Evolutionary conservation across 805 yeast genomes (phyloP).

Genomic region (Pichia phayaonensis): DNA sequence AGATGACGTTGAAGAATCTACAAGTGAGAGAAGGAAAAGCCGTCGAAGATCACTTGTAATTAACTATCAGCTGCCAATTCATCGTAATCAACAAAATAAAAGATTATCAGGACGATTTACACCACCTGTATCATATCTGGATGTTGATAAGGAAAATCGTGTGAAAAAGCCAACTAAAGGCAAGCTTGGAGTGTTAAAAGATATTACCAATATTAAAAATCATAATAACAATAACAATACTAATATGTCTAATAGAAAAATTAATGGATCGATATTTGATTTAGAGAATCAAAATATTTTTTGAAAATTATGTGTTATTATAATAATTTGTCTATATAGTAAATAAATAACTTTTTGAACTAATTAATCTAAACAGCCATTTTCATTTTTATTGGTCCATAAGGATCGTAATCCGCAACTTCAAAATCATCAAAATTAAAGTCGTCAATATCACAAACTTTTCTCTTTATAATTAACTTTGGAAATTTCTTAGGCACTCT

Average conservation of each 20-base stretch:
- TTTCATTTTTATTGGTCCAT: constrained; percentile 82
- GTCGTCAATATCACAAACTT: constrained; percentile 71
- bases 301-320: neutral
- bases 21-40: constrained; percentile 12
- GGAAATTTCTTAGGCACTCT: constrained; percentile 82
- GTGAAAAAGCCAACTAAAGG: neutral
- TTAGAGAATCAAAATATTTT: constrained; percentile 6
- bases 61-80: constrained; percentile 60
- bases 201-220: constrained; percentile 6
- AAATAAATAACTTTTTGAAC: neutral
- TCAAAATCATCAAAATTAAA: constrained; percentile 85
- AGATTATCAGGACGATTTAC: constrained; percentile 42
- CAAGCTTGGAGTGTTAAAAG: neutral
- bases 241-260: neutral
- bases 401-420: constrained; percentile 71
- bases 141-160: constrained; percentile 13
- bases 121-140: constrained; percentile 2
- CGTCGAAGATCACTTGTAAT: constrained; percentile 47
- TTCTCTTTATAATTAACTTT: constrained; percentile 58
- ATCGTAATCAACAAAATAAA: constrained; percentile 56
- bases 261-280: constrained; percentile 6
- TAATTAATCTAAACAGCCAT: constrained; percentile 77
- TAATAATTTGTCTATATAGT: neutral
- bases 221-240: neutral
- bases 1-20: constrained; percentile 21